Evolutionary conservation across 768 basidiomycete genomes (phyloP).

Genomic region (Mycena filopes): DNA sequence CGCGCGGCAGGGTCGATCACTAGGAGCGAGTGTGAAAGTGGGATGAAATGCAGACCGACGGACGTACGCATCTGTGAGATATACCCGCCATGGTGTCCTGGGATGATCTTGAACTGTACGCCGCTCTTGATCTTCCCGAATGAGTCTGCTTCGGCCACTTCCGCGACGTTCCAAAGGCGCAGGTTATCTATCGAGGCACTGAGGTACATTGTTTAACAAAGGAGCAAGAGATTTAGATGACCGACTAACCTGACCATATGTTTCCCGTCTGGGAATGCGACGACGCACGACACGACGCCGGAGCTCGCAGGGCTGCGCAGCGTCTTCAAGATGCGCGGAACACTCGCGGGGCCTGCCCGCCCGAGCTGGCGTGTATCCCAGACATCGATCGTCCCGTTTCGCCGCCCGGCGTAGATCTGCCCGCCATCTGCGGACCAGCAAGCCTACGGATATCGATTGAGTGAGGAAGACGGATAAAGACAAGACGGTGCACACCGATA

Average conservation of each 20-base stretch:
- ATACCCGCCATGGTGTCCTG: conserved; percentile 95
- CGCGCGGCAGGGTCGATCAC: conserved; percentile 26
- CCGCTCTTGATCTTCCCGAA: conserved; percentile 71
- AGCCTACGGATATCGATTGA: conserved; percentile 64
- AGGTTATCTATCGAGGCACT: conserved; percentile 95
- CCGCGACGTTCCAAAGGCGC: conserved; percentile 91
- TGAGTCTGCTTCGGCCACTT: conserved; percentile 75
- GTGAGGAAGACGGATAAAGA: neutral
- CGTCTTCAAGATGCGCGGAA: conserved; percentile 84
- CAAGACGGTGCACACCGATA: conserved; percentile 72
- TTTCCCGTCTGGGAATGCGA: conserved; percentile 90
- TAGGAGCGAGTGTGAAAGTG: neutral
- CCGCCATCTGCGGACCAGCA: conserved; percentile 93
- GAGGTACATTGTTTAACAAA: conserved; percentile 31
- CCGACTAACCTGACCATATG: conserved; percentile 89
- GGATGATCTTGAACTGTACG: conserved; percentile 93
- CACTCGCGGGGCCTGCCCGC: conserved; percentile 63
- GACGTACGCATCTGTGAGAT: conserved; percentile 92
- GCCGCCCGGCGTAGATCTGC: conserved; percentile 90
- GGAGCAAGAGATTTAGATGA: conserved; percentile 33
- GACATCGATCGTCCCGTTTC: conserved; percentile 91
- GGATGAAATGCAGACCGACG: neutral
- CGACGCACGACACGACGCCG: conserved; percentile 91
- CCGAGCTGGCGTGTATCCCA: conserved; percentile 94
- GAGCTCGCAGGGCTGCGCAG: conserved; percentile 89